Evolutionary conservation across 257 asterid genomes (phyloP).

Genomic region (Gardenia jasminoides): DNA sequence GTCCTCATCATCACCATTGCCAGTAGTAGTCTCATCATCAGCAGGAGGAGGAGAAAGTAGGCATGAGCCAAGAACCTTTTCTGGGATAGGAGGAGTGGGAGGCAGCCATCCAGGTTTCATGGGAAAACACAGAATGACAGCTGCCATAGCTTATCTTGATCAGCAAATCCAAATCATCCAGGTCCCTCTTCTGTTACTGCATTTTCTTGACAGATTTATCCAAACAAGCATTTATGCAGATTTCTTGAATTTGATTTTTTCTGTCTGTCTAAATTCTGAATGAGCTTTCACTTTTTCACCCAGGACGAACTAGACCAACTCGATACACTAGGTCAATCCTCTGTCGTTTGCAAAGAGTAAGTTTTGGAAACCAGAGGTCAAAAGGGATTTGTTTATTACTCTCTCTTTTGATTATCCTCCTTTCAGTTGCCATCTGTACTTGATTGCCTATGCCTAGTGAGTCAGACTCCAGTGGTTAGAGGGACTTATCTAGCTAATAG

Average conservation of each 20-base stretch:
- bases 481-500: too few relatives aligned
- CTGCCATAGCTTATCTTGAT: conserved; percentile 34
- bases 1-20: conserved; percentile 21
- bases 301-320: conserved; percentile 76
- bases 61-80: conserved; percentile 10
- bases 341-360: conserved; percentile 75
- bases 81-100: conserved; percentile 2
- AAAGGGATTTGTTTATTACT: too few relatives aligned
- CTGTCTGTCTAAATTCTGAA: neutral
- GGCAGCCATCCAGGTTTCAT: conserved; percentile 23
- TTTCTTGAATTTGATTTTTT: neutral
- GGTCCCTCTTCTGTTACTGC: conserved; percentile 10
- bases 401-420: too few relatives aligned
- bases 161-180: conserved; percentile 35
- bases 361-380: neutral
- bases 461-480: too few relatives aligned
- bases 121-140: conserved; percentile 43
- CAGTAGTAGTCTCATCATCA: neutral
- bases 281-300: neutral
- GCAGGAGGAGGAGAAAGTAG: neutral
- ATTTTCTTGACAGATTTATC: too few relatives aligned
- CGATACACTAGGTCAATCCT: conserved; percentile 67
- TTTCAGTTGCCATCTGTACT: too few relatives aligned
- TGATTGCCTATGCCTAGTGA: too few relatives aligned
- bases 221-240: too few relatives aligned